Evolutionary conservation across 1,284 basidiomycete species (phyloP).

Genomic region (Trichosporon ovoides): DNA sequence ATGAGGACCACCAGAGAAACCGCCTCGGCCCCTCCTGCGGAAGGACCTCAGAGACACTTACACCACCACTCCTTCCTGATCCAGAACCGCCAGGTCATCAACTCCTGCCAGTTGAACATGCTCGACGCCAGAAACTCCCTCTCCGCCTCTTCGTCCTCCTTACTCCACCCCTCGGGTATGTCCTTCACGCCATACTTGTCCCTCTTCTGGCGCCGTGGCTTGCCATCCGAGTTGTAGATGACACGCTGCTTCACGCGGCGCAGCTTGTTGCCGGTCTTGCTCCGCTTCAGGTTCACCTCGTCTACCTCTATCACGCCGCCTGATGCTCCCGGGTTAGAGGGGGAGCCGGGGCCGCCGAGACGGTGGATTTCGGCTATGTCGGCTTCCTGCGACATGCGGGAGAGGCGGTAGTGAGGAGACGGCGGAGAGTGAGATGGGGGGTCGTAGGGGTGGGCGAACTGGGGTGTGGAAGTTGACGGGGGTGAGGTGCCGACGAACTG

Average conservation of each 20-base stretch:
- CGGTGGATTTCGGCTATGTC: too few relatives aligned
- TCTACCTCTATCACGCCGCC: too few relatives aligned
- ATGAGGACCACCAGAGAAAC: too few relatives aligned
- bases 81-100: conserved; percentile 54
- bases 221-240: neutral
- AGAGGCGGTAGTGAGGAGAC: too few relatives aligned
- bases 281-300: neutral
- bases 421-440: too few relatives aligned
- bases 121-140: conserved; percentile 44
- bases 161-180: conserved; percentile 32
- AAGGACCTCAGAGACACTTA: too few relatives aligned
- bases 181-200: conserved; percentile 13
- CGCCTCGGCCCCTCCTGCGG: too few relatives aligned
- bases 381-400: too few relatives aligned
- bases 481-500: neutral
- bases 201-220: conserved; percentile 8
- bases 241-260: neutral
- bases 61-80: conserved; percentile 54
- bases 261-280: neutral
- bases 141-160: conserved; percentile 44
- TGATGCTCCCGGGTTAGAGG: too few relatives aligned
- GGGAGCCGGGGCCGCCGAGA: too few relatives aligned
- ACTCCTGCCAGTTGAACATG: conserved; percentile 52
- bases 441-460: too few relatives aligned
- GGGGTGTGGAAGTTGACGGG: too few relatives aligned